Percentiles rank a stretch among this genome's conserved stretches.
Conservation (phyloP, 768 basidiomycete species). For the Phylloporus sp. region DNA sequence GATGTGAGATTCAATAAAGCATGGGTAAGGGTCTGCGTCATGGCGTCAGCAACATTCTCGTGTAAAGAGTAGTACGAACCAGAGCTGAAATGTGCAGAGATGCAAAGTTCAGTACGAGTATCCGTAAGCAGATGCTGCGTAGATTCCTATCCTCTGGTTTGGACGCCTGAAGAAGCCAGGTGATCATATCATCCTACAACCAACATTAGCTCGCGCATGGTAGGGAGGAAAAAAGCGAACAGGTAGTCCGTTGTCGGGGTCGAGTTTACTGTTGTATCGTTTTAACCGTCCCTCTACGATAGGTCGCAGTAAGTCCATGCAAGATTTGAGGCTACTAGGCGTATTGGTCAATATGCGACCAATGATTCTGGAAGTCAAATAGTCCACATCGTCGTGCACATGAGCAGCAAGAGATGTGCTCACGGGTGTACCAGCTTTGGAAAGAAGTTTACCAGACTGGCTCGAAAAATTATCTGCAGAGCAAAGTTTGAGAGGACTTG, state of each 20-base stretch:
- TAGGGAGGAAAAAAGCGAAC: slow-evolving; percentile 19
- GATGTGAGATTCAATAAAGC: slow-evolving; percentile 39
- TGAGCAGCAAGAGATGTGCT: slow-evolving; percentile 9
- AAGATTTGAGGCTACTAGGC: slow-evolving; percentile 26
- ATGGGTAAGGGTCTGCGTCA: slow-evolving; percentile 30
- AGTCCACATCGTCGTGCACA: slow-evolving; percentile 14
- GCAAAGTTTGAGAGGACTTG: slow-evolving; percentile 33
- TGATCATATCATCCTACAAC: slow-evolving; percentile 35
- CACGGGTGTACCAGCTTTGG: slow-evolving; percentile 34
- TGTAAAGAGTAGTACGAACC: slow-evolving; percentile 17
- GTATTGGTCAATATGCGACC: slow-evolving; percentile 32
- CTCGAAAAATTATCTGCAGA: slow-evolving; percentile 29
- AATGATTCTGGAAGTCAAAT: slow-evolving; percentile 23
- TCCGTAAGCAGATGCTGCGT: slow-evolving; percentile 28
- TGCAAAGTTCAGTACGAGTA: slow-evolving; percentile 37
- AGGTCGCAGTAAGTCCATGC: slow-evolving; percentile 28
- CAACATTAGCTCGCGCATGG: slow-evolving; percentile 4
- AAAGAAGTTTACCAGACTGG: slow-evolving; percentile 31
- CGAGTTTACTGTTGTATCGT: slow-evolving; percentile 23
- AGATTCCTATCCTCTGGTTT: slow-evolving; percentile 25
- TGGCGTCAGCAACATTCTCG: slow-evolving; percentile 1
- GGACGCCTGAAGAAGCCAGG: slow-evolving; percentile 37
- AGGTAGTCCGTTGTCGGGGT: slow-evolving; percentile 26
- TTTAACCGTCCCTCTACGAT: slow-evolving; percentile 32
- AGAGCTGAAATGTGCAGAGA: slow-evolving; percentile 33